These are phyloP conservation scores for Colletotrichum sp. DNA, from an alignment of 2,329 filamentous ascomycete species.

Conservation along the genomic window DNA sequence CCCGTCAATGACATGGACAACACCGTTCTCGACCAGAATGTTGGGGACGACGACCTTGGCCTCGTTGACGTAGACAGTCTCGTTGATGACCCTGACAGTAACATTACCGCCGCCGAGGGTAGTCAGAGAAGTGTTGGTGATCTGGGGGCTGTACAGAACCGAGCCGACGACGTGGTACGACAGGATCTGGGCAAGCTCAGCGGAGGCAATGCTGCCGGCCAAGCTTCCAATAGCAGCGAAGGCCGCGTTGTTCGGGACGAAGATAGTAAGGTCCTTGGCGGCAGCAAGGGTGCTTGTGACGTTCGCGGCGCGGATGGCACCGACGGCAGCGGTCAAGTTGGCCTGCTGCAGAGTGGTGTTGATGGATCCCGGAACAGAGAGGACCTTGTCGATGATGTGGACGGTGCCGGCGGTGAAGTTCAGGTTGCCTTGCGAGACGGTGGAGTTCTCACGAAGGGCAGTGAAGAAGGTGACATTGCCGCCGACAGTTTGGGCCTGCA, in stretches of 20 bases:
- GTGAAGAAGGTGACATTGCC: constrained; percentile 54
- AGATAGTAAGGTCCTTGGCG: constrained; percentile 62
- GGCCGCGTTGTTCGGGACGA: constrained; percentile 66
- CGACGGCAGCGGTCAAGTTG: constrained; percentile 50
- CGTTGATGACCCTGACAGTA: constrained; percentile 43
- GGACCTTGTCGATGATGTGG: constrained; percentile 55
- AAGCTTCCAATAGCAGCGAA: constrained; percentile 62
- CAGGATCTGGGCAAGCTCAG: constrained; percentile 57
- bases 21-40: constrained; percentile 58
- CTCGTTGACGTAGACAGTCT: constrained; percentile 49
- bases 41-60: constrained; percentile 54
- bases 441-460: constrained; percentile 53
- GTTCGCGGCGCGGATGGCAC: constrained; percentile 48
- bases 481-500: constrained; percentile 47
- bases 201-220: constrained; percentile 48
- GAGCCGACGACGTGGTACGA: constrained; percentile 68
- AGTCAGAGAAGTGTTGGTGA: constrained; percentile 22
- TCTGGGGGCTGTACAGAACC: constrained; percentile 53
- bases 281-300: constrained; percentile 45
- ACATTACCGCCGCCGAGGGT: constrained; percentile 26
- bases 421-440: constrained; percentile 54
- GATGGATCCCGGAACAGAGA: constrained; percentile 49
- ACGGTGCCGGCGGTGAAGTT: constrained; percentile 60
- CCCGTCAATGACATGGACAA: constrained; percentile 64
- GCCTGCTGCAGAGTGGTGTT: constrained; percentile 42